A percentile compares a stretch with the other conserved stretches of the same genome.
Conservation (phyloP, 2,329 filamentous ascomycete species). For the Onygenales sp. region DNA sequence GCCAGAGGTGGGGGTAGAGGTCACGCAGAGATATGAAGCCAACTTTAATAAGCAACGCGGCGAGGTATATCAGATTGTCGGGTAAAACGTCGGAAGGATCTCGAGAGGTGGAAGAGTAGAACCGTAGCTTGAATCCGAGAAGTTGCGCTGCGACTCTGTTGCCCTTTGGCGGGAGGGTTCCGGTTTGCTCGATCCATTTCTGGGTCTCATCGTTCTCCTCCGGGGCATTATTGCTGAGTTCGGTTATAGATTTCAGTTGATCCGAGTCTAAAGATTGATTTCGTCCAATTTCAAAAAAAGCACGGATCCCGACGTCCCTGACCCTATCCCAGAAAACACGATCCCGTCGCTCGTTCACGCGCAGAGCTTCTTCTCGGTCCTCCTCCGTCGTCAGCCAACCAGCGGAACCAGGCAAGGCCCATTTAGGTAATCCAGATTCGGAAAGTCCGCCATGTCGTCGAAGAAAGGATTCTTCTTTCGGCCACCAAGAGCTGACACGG, state of each 20-base stretch:
- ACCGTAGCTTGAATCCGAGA: slow-evolving; percentile 92
- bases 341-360: slow-evolving; percentile 58
- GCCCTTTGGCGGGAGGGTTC: slow-evolving; percentile 71
- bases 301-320: slow-evolving; percentile 64
- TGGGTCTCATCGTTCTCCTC: slow-evolving; percentile 49
- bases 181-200: slow-evolving; percentile 72
- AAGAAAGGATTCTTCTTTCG: slow-evolving; percentile 51
- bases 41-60: slow-evolving; percentile 88
- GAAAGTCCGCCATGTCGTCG: slow-evolving; percentile 18
- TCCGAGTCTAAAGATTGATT: slow-evolving; percentile 55
- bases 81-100: slow-evolving; percentile 69
- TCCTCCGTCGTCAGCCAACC: slow-evolving; percentile 58
- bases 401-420: slow-evolving; percentile 67
- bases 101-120: slow-evolving; percentile 75
- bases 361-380: slow-evolving; percentile 51
- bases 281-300: slow-evolving; percentile 82
- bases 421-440: slow-evolving; percentile 62
- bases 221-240: slow-evolving; percentile 23
- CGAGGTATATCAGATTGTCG: slow-evolving; percentile 84
- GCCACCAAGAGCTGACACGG: slow-evolving; percentile 94
- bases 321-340: slow-evolving; percentile 70
- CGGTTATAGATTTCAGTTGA: slow-evolving; percentile 37
- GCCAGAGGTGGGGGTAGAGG: slow-evolving; percentile 85
- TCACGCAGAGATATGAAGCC: slow-evolving; percentile 91
- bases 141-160: slow-evolving; percentile 90